Base-by-base conservation (phyloP, 345 rosid species). In the Dimocarpus longan region DNA sequence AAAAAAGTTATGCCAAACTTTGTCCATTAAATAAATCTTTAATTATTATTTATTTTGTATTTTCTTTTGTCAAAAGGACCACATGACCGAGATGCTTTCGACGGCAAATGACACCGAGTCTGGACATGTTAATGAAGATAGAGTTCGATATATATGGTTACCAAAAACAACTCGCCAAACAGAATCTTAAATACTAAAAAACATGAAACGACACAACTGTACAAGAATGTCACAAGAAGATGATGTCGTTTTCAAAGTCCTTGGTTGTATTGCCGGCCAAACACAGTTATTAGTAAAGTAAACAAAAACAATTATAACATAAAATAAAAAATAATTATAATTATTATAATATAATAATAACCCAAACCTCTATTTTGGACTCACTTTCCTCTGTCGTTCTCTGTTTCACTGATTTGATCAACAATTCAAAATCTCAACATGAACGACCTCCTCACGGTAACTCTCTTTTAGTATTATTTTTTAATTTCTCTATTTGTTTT, bases 371-470 rank as follows among this genome's bases (percentile, higher is more conserved):
- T 42, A 28, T 48, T 75, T 75, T 48, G 71, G 71, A 75, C 78
- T 48, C 21, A 21, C 77, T 56, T 48, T 52, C 24, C 11, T 68
- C 66, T 68, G 40, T 76, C 57, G 12, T 48, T 73, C 66, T 52
- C 16, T 65, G 5, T 44, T 28, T 59, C 68, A 18, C 3, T 76
- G 66, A 7, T 70, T 66, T 64, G 66, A 37, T 54, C 60, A 76
- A 32, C 28, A 75, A 46, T 46, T 46, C 64, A 59, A 59, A 18
- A 1, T 59, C 63, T 70, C 70, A 84, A 54, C 69, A 87, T 87
- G 90, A 87, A 87, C 83, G 88, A 87, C 77, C 71, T 87, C 71
- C 87, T 87, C 66, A 76, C 85, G 85, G 87, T 88, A 76, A 80
- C 22, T 70, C 22, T 54, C 46, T 7, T 6, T 71, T 76, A 48